These are phyloP conservation scores for Mortierella sp. DNA, from an alignment of 371 early-diverging fungal species.

Conservation along the genomic window DNA sequence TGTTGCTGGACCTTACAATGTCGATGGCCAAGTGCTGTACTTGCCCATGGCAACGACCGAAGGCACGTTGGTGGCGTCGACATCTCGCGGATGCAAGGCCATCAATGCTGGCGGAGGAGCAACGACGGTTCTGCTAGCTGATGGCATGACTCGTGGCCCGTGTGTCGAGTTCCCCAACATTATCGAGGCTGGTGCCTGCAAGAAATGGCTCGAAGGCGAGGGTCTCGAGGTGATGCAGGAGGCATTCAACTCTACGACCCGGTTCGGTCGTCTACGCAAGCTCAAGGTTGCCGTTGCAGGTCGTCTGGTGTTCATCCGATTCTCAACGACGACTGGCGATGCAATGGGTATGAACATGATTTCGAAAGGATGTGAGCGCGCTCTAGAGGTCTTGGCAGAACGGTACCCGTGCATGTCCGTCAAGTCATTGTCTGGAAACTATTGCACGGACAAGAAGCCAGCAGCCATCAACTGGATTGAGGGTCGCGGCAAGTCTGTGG, in stretches of 20 bases:
- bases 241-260: slow-evolving; percentile 90
- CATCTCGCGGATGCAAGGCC: slow-evolving; percentile 97
- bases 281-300: slow-evolving; percentile 92
- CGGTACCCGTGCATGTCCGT: slow-evolving; percentile 84
- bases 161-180: slow-evolving; percentile 87
- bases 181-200: slow-evolving; percentile 74
- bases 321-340: slow-evolving; percentile 94
- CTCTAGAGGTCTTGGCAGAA: slow-evolving; percentile 69
- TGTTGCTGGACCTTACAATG: slow-evolving; percentile 87
- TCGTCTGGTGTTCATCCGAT: slow-evolving; percentile 85
- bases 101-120: slow-evolving; percentile 93
- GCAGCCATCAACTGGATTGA: slow-evolving; percentile 98
- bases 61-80: slow-evolving; percentile 95
- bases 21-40: slow-evolving; percentile 83
- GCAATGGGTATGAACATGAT: slow-evolving; percentile 99
- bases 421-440: slow-evolving; percentile 92
- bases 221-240: slow-evolving; percentile 73
- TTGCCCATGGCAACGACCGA: slow-evolving; percentile 99
- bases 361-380: slow-evolving; percentile 94
- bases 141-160: slow-evolving; percentile 97
- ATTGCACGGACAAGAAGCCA: slow-evolving; percentile 98
- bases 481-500: slow-evolving; percentile 96
- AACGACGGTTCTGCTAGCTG: slow-evolving; percentile 81
- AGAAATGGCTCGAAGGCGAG: slow-evolving; percentile 79
- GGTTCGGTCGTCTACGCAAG: slow-evolving; percentile 88